Percentiles rank a stretch among this genome's conserved stretches.
Evolutionary conservation across 768 basidiomycete species (phyloP).

Genomic region (Kwoniella dendrophila): DNA sequence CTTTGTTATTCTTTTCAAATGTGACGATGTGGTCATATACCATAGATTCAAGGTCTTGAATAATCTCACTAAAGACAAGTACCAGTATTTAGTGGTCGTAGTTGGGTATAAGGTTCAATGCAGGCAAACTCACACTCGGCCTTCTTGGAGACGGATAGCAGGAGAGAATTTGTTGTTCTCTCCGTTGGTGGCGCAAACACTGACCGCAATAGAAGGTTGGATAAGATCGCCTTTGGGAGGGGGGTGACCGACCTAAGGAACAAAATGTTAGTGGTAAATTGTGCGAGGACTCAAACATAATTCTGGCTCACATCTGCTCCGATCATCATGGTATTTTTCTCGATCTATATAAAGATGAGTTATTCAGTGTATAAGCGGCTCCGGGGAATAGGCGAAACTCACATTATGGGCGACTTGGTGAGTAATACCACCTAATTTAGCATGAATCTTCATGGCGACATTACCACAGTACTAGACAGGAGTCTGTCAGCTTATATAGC

Average conservation of each 20-base stretch:
- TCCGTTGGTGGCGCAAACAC: conserved; percentile 39
- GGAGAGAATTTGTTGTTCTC: conserved; percentile 40
- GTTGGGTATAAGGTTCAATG: not conserved
- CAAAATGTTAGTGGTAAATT: not conserved
- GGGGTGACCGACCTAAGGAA: conserved; percentile 35
- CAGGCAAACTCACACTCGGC: conserved; percentile 39
- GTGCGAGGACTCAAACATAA: no score
- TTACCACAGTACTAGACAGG: conserved; percentile 26
- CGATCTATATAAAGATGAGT: conserved; percentile 12
- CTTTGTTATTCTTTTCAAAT: conserved; percentile 47
- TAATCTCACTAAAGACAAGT: conserved; percentile 46
- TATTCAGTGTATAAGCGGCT: not conserved
- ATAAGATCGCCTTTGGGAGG: conserved; percentile 37
- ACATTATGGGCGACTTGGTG: conserved; percentile 38
- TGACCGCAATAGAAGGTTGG: conserved; percentile 47
- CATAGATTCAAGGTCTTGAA: conserved; percentile 51
- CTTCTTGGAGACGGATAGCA: conserved; percentile 51
- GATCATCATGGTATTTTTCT: conserved; percentile 45
- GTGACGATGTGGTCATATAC: conserved; percentile 36
- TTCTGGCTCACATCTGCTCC: conserved; percentile 44
- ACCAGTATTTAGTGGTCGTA: not conserved
- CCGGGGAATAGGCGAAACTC: conserved; percentile 12
- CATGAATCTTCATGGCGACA: conserved; percentile 55
- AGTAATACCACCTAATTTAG: conserved; percentile 55
- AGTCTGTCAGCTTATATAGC: not conserved